Base-by-base conservation (phyloP, 257 asterid species). In the Solanum verrucosum region DNA sequence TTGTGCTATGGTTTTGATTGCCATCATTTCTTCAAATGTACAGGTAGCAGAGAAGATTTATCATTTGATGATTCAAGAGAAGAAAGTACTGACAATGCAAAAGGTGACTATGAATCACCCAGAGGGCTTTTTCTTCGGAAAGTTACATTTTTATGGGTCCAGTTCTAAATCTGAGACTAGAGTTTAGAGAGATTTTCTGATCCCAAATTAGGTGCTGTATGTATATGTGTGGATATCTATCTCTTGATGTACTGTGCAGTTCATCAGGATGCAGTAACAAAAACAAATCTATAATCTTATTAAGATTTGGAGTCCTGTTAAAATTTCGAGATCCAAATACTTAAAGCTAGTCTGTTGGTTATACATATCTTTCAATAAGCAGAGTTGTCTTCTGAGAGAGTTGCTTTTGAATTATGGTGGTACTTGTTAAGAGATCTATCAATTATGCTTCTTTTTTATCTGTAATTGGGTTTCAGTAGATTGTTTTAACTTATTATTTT, bases 31-130 rank as follows among this genome's bases (percentile, higher is more conserved):
- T 38, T 29, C 70, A 49, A 49, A 82, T 82, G 84, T 85, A 68
- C 93, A 95, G 98, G 98, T 44, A 90, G 92, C 77, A 91, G 92
- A 86, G 98, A 93, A 87, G 99, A 96, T 94, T 82, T 94, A 15
- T 77, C 94, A 42, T 85, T 86, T 88, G 94, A 91, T 90, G 95
- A 96, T 89, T 88, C 92, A 25, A 96, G 92, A 89, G 95, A 92
- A 65, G 96, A 94, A 49, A 37, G 37, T 9, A 23, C 56, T 84
- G 95, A 89, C 78, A 87, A 83, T 92, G 85, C 90, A 13, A 88
- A 88, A 87, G 91, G 91, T 88, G 94, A 90, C 56, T 83, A 77
- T 87, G 88, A 87, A 87, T 89, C 91, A 81, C 89, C 86, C 85
- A 13, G 94, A 91, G 71, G 90, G 91, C 29, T 38, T 77, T 73